These are phyloP conservation scores for Lactifluus piperatus DNA, from an alignment of 768 basidiomycete species.

Conservation along the genomic window DNA sequence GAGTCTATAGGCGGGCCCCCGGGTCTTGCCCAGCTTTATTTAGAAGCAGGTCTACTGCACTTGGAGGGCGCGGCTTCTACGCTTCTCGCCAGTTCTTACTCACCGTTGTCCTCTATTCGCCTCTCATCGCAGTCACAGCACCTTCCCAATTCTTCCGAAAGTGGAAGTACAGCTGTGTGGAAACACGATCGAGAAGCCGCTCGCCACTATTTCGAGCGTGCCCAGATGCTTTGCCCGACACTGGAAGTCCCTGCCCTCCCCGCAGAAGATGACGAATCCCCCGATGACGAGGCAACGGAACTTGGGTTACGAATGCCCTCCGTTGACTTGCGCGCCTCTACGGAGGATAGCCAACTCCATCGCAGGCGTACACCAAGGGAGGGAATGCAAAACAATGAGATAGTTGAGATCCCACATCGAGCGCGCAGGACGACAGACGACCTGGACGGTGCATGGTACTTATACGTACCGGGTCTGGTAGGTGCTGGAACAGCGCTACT, in stretches of 20 bases:
- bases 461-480: slow-evolving; percentile 70
- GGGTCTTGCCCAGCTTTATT: slow-evolving; percentile 65
- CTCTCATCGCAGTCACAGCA: slow-evolving; percentile 33
- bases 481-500: slow-evolving; percentile 80
- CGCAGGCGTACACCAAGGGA: slow-evolving; percentile 20
- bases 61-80: slow-evolving; percentile 71
- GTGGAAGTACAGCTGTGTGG: slow-evolving; percentile 63
- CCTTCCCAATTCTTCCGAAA: slow-evolving; percentile 17
- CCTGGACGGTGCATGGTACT: slow-evolving; percentile 67
- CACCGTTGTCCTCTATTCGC: slow-evolving; percentile 70
- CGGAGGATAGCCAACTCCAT: slow-evolving; percentile 21
- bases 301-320: slow-evolving; percentile 61
- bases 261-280: slow-evolving; percentile 29
- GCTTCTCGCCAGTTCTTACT: slow-evolving; percentile 65
- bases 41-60: slow-evolving; percentile 71
- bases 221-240: slow-evolving; percentile 46
- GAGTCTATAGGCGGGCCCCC: slow-evolving; percentile 56
- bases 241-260: slow-evolving; percentile 67
- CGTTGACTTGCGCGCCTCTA: slow-evolving; percentile 35
- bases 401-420: slow-evolving; percentile 18
- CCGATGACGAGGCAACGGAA: slow-evolving; percentile 22
- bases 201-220: slow-evolving; percentile 62
- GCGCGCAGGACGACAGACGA: slow-evolving; percentile 50
- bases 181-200: slow-evolving; percentile 65
- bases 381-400: neutral